Evolutionary conservation across 2,329 filamentous ascomycete genomes (phyloP).

Genomic region (Ophiostoma himal-ulmi): DNA sequence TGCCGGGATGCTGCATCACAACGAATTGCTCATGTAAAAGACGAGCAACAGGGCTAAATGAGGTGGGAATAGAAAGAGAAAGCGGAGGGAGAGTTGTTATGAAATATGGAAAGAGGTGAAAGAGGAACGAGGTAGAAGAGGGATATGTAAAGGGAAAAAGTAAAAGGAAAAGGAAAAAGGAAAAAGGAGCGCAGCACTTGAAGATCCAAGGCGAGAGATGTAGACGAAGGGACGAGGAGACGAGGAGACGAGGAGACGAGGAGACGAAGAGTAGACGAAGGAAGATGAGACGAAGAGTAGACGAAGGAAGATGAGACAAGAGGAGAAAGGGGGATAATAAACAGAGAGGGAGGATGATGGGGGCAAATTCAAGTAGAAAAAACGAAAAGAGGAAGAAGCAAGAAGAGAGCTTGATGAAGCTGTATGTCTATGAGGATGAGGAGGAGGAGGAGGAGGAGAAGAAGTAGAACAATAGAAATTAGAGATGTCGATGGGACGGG

Average conservation of each 20-base stretch:
- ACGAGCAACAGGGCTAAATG: slow-evolving; percentile 1
- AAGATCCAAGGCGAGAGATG: not conserved
- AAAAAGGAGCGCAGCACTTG: not conserved
- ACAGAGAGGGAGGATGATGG: slow-evolving; percentile 1
- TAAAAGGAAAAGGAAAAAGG: not conserved
- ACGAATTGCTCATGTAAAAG: slow-evolving; percentile 8
- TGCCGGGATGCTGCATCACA: slow-evolving; percentile 18
- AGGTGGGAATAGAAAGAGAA: not conserved
- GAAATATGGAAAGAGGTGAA: not conserved
- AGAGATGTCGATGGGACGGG: too few species aligned
- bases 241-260: too few species aligned
- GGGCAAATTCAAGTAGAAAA: slow-evolving; percentile 10
- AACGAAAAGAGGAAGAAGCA: not conserved
- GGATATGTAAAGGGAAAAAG: not conserved
- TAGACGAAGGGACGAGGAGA: too few species aligned
- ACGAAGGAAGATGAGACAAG: slow-evolving; percentile 9
- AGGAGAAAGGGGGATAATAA: slow-evolving; percentile 6
- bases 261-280: too few species aligned
- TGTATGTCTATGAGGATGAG: not conserved
- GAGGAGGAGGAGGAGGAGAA: not conserved
- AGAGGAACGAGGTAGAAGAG: not conserved
- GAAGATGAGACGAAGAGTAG: not conserved
- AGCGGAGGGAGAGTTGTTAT: not conserved
- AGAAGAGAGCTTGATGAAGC: not conserved
- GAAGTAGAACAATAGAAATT: too few species aligned